These are phyloP conservation scores for Rhodotorula sp. DNA, from an alignment of 1,284 basidiomycete genomes.

Conservation along the genomic window DNA sequence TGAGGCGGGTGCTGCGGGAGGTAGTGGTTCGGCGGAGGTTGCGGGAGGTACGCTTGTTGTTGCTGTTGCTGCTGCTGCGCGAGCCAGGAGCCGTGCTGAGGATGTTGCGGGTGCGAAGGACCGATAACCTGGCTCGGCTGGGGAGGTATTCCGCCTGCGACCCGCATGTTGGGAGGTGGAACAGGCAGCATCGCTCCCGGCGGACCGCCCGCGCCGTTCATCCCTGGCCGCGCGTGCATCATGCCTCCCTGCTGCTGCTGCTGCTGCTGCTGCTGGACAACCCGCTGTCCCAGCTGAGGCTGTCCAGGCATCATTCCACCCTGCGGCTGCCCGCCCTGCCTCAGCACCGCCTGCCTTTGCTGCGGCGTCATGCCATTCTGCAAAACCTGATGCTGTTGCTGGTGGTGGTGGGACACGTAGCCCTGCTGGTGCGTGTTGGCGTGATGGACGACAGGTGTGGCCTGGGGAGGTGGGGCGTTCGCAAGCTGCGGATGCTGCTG, in stretches of 20 bases:
- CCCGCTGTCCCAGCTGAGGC: neutral
- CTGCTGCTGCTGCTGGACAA: neutral
- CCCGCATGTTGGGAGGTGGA: neutral
- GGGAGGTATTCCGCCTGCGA: neutral
- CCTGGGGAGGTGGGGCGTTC: neutral
- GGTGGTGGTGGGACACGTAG: neutral
- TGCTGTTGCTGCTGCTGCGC: slow-evolving; percentile 20
- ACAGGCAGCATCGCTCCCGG: neutral
- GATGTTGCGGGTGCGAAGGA: slow-evolving; percentile 31
- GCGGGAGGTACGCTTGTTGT: neutral
- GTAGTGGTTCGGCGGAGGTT: neutral
- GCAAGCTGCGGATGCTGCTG: neutral
- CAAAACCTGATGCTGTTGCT: neutral
- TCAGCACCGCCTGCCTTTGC: no score
- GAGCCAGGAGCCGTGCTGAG: slow-evolving; percentile 25
- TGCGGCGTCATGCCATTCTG: neutral
- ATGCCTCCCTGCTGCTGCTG: neutral
- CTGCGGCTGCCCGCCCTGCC: neutral
- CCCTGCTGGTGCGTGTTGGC: neutral
- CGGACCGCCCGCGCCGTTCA: slow-evolving; percentile 1
- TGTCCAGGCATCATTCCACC: neutral
- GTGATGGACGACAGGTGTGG: neutral
- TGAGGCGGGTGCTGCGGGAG: neutral
- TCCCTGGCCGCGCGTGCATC: neutral
- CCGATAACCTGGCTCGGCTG: slow-evolving; percentile 11